These are phyloP conservation scores for Magnolia changhungtana DNA, from an alignment of 164 flowering plant genomes.

Conservation along the genomic window DNA sequence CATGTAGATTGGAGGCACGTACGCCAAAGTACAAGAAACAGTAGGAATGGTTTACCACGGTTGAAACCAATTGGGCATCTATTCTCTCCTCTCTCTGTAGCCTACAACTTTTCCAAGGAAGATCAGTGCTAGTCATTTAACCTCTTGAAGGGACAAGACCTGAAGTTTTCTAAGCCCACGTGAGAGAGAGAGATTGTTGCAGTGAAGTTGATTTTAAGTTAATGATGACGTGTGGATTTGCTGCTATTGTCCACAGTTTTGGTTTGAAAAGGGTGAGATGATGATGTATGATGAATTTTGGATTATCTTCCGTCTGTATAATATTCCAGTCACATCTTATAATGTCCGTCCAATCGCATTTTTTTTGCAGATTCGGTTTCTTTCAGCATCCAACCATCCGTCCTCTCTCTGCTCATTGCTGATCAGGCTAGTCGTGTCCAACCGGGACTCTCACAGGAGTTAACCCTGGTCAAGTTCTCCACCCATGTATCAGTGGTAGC, in stretches of 20 bases:
- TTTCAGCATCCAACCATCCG: neutral
- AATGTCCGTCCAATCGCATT: neutral
- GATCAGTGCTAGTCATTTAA: neutral
- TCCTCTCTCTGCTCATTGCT: neutral
- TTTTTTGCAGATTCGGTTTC: neutral
- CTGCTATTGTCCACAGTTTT: constrained; percentile 23
- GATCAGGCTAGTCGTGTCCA: no score
- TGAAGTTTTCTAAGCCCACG: no score
- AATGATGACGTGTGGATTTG: constrained; percentile 4
- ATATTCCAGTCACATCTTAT: neutral
- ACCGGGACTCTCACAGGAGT: no score
- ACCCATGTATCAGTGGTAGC: no score
- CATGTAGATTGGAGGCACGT: no score
- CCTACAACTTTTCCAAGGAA: neutral
- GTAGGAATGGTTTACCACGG: neutral
- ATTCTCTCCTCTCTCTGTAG: neutral
- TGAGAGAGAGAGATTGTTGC: neutral
- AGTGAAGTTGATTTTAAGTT: constrained; percentile 5
- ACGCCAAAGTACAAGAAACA: neutral
- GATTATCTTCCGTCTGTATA: neutral
- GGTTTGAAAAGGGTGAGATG: constrained; percentile 10
- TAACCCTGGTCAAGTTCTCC: no score
- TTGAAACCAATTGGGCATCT: neutral
- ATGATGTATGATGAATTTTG: constrained; percentile 5
- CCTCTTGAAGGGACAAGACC: neutral